phyloP scores from a whole-genome alignment of 2,329 filamentous ascomycete species.

The Fusarium denticulatum region DNA sequence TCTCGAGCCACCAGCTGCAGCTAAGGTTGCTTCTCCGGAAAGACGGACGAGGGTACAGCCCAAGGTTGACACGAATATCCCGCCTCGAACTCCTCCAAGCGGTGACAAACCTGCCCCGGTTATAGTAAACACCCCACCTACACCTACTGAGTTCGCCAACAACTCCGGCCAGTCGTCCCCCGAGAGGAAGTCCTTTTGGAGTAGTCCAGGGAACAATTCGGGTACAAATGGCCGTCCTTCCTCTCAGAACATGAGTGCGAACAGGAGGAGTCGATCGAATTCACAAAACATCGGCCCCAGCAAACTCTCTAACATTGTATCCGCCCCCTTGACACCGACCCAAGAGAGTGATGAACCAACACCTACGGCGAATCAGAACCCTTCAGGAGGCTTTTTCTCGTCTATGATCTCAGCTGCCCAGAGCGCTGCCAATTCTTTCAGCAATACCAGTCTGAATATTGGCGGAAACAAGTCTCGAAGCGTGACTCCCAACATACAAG shows the following conservation, averaged over 20 bases:
- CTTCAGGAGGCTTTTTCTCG: slow-evolving; percentile 81
- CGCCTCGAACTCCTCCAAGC: slow-evolving; percentile 60
- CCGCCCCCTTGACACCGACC: slow-evolving; percentile 78
- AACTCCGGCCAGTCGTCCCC: slow-evolving; percentile 39
- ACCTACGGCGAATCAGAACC: slow-evolving; percentile 61
- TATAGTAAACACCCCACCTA: slow-evolving; percentile 75
- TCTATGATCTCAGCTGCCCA: slow-evolving; percentile 93
- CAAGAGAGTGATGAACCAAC: slow-evolving; percentile 72
- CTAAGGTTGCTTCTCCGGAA: slow-evolving; percentile 44
- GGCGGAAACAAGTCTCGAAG: slow-evolving; percentile 52
- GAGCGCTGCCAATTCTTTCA: slow-evolving; percentile 83
- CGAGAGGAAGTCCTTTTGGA: slow-evolving; percentile 45
- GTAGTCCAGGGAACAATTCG: slow-evolving; percentile 39
- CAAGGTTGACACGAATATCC: slow-evolving; percentile 45
- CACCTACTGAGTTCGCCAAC: slow-evolving; percentile 60
- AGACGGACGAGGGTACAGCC: slow-evolving; percentile 43
- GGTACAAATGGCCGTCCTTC: slow-evolving; percentile 66
- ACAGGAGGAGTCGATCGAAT: slow-evolving; percentile 65
- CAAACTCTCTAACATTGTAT: slow-evolving; percentile 83
- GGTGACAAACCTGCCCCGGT: slow-evolving; percentile 58
- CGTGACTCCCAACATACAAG: slow-evolving; percentile 39
- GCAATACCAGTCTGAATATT: slow-evolving; percentile 68
- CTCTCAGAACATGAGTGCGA: slow-evolving; percentile 76
- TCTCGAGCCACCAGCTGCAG: slow-evolving; percentile 45
- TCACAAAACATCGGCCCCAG: slow-evolving; percentile 73